These are phyloP conservation scores for Naganishia vishniacii DNA, from an alignment of 768 basidiomycete species.

Conservation along the genomic window DNA sequence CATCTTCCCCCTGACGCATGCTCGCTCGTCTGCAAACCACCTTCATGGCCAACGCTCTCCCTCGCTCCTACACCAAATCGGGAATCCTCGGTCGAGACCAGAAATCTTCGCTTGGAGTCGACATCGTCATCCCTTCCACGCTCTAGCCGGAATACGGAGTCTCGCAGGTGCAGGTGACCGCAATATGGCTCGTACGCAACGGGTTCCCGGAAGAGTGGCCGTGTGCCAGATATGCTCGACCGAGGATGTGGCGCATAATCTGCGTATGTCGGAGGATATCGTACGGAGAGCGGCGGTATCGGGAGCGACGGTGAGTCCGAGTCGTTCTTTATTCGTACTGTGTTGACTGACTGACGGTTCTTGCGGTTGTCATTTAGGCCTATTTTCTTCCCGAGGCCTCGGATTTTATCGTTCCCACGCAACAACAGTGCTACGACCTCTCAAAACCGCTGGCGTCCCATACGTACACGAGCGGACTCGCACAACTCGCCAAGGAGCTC, in stretches of 20 bases:
- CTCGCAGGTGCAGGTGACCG: no score
- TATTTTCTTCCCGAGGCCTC: constrained; percentile 47
- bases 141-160: neutral
- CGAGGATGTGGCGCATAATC: constrained; percentile 35
- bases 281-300: constrained; percentile 33
- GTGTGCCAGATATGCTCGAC: constrained; percentile 38
- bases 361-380: constrained; percentile 26
- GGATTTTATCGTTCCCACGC: constrained; percentile 37
- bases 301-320: constrained; percentile 36
- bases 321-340: neutral
- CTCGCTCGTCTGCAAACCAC: no score
- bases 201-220: constrained; percentile 16
- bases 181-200: neutral
- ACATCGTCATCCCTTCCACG: neutral
- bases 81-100: neutral
- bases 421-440: constrained; percentile 33
- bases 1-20: no score
- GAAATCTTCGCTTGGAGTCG: neutral
- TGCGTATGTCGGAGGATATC: constrained; percentile 31
- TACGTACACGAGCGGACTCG: constrained; percentile 37
- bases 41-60: no score
- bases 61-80: no score
- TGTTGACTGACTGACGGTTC: neutral
- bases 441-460: constrained; percentile 37
- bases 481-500: constrained; percentile 39